Conservation (phyloP, 352 stramenopile genomes). For the Plasmopara viticola region DNA sequence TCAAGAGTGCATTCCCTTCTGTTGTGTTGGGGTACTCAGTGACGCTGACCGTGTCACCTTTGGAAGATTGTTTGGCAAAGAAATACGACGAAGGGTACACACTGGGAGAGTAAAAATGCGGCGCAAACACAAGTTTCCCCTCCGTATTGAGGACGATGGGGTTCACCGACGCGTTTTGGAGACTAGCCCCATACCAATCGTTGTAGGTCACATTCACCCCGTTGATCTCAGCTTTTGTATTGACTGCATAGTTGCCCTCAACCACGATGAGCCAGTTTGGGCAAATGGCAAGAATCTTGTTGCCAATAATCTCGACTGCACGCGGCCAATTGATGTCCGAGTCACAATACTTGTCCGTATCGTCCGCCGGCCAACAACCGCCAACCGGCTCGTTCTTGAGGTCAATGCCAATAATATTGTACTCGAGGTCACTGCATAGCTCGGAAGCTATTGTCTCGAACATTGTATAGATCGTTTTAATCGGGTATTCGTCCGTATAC, state of each 20-base stretch:
- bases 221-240: constrained; percentile 41
- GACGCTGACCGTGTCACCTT: constrained; percentile 29
- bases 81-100: constrained; percentile 74
- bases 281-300: constrained; percentile 57
- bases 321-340: constrained; percentile 63
- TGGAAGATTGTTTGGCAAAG: constrained; percentile 51
- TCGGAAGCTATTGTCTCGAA: constrained; percentile 60
- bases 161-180: constrained; percentile 69
- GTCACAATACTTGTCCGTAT: constrained; percentile 47
- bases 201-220: constrained; percentile 65
- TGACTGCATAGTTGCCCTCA: constrained; percentile 52
- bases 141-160: constrained; percentile 44
- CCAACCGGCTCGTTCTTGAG: constrained; percentile 78
- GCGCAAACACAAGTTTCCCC: constrained; percentile 76
- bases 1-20: constrained; percentile 48
- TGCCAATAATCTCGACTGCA: constrained; percentile 55
- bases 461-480: constrained; percentile 54
- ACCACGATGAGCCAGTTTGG: constrained; percentile 76
- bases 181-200: constrained; percentile 77
- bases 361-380: constrained; percentile 61
- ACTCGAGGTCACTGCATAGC: constrained; percentile 68
- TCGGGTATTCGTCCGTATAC: constrained; percentile 55
- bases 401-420: constrained; percentile 82
- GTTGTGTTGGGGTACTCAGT: constrained; percentile 63
- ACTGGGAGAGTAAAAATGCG: constrained; percentile 79